Percentiles rank a stretch among this genome's conserved stretches.
Evolutionary conservation across 768 basidiomycete species (phyloP).

Genomic region (Mycena floridula): DNA sequence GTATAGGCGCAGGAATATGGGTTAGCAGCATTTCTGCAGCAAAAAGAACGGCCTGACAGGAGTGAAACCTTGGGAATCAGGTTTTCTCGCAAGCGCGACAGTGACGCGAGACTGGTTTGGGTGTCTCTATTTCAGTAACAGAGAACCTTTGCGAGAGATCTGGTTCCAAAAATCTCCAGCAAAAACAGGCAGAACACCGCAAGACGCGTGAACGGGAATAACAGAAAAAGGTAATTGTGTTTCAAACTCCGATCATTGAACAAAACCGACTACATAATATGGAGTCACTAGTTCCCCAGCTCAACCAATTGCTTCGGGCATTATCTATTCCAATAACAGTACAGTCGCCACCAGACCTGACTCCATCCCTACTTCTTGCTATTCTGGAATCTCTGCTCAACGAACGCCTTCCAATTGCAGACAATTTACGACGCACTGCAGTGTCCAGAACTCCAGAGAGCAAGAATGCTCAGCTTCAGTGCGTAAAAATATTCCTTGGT

Average conservation of each 20-base stretch:
- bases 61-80: too few relatives aligned
- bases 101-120: too few relatives aligned
- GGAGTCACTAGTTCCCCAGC: slow-evolving; percentile 19
- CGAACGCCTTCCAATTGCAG: slow-evolving; percentile 43
- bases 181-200: too few relatives aligned
- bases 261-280: too few relatives aligned
- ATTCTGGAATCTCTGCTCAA: slow-evolving; percentile 60
- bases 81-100: too few relatives aligned
- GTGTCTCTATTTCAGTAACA: too few relatives aligned
- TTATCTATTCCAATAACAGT: slow-evolving; percentile 42
- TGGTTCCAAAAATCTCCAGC: too few relatives aligned
- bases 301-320: slow-evolving; percentile 41
- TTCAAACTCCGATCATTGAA: too few relatives aligned
- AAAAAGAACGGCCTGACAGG: too few relatives aligned
- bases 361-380: slow-evolving; percentile 64
- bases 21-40: background rate
- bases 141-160: too few relatives aligned
- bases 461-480: slow-evolving; percentile 41
- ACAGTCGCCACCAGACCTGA: slow-evolving; percentile 53
- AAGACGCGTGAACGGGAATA: too few relatives aligned
- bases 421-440: slow-evolving; percentile 8
- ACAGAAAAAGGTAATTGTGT: too few relatives aligned
- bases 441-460: slow-evolving; percentile 30
- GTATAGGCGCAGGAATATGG: slow-evolving; percentile 29
- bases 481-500: slow-evolving; percentile 72